Percentiles rank a stretch among this genome's conserved stretches.
Evolutionary conservation across 257 asterid genomes (phyloP).

Genomic region (Knoxia roxburghii): DNA sequence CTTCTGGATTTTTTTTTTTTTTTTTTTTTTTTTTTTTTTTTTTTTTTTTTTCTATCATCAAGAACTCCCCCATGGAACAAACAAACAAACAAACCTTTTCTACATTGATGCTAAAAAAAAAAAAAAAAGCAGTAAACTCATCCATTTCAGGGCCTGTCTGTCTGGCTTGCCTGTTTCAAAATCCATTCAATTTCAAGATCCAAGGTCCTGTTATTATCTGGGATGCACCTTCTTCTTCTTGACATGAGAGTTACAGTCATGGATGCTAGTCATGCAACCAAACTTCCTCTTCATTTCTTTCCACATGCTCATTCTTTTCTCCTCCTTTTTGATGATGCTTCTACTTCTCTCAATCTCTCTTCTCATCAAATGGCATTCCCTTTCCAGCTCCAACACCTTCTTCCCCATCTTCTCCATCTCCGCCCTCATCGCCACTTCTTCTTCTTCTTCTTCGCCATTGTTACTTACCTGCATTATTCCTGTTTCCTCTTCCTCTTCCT

Average conservation of each 20-base stretch:
- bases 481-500: slow-evolving; percentile 23
- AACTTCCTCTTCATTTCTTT: slow-evolving; percentile 83
- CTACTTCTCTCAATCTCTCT: slow-evolving; percentile 42
- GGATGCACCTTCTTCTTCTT: slow-evolving; percentile 66
- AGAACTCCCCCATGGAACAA: too few species aligned
- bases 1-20: too few species aligned
- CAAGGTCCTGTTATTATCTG: slow-evolving; percentile 21
- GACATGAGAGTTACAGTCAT: slow-evolving; percentile 53
- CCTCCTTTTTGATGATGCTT: slow-evolving; percentile 12
- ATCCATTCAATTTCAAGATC: too few species aligned
- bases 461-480: background rate
- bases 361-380: slow-evolving; percentile 47
- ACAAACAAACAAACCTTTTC: too few species aligned
- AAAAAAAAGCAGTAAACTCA: too few species aligned
- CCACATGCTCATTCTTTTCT: slow-evolving; percentile 62
- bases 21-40: too few species aligned
- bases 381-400: slow-evolving; percentile 61
- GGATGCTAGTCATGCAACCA: slow-evolving; percentile 43
- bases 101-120: too few species aligned
- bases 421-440: slow-evolving; percentile 29
- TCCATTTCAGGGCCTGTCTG: too few species aligned
- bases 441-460: slow-evolving; percentile 1
- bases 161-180: too few species aligned
- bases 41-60: too few species aligned
- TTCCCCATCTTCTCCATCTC: slow-evolving; percentile 69